Percentiles rank a stretch among this genome's conserved stretches.
Conservation (phyloP, 257 asterid species). For the Plantago ovata region DNA sequence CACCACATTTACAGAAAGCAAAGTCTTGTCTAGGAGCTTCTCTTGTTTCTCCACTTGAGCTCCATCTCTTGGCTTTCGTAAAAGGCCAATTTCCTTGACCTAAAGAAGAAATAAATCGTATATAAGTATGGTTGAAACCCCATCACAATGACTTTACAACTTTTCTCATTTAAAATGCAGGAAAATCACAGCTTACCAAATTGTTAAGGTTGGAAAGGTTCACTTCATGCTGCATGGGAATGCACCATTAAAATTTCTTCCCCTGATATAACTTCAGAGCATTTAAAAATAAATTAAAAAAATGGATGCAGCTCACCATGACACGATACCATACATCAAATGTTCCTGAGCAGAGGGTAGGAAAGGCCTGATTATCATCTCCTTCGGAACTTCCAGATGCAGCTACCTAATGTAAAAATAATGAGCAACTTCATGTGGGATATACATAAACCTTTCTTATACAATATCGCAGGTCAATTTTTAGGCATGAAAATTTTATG, state of each 20-base stretch:
- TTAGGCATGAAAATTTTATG: neutral
- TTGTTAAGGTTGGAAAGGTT: conserved; percentile 57
- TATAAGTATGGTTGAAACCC: conserved; percentile 4
- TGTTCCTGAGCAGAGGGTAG: conserved; percentile 66
- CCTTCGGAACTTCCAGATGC: conserved; percentile 35
- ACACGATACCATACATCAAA: conserved; percentile 71
- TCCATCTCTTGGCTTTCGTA: conserved; percentile 55
- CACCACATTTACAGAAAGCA: conserved; percentile 62
- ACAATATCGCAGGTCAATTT: neutral
- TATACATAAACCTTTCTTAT: conserved; percentile 13
- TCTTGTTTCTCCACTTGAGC: conserved; percentile 39
- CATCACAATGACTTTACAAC: neutral
- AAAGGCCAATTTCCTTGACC: conserved; percentile 56
- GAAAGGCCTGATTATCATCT: conserved; percentile 47
- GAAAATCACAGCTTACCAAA: conserved; percentile 49
- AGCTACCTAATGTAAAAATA: conserved; percentile 40
- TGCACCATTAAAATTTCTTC: conserved; percentile 25
- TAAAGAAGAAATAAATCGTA: conserved; percentile 23
- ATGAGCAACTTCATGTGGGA: conserved; percentile 18
- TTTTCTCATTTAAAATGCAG: conserved; percentile 13
- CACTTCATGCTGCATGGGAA: conserved; percentile 74
- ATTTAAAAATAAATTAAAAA: neutral
- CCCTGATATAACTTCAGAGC: conserved; percentile 16
- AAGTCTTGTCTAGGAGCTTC: conserved; percentile 52
- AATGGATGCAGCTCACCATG: conserved; percentile 45